phyloP scores from a whole-genome alignment of 2,329 filamentous ascomycete genomes.

The Curvularia verruculosa region DNA sequence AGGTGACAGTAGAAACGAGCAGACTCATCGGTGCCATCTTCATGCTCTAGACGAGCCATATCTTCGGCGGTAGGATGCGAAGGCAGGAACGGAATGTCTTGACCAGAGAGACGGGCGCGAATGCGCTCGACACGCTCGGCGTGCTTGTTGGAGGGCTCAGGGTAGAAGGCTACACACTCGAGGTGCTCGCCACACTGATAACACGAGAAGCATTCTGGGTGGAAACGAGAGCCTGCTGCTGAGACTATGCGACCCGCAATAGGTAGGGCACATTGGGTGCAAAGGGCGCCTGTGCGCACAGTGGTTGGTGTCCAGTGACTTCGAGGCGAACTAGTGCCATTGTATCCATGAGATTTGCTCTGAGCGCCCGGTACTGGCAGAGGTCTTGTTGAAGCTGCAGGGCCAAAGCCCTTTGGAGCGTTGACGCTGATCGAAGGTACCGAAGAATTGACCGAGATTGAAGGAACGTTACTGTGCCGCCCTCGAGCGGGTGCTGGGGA shows the following conservation, averaged over 20 bases:
- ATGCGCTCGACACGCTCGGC: conserved; percentile 76
- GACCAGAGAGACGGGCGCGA: conserved; percentile 61
- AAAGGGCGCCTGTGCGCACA: conserved; percentile 70
- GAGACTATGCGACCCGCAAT: conserved; percentile 92
- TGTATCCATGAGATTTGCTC: conserved; percentile 43
- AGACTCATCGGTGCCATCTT: conserved; percentile 67
- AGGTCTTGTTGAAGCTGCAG: conserved; percentile 51
- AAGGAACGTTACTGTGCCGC: conserved; percentile 27
- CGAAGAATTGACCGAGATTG: conserved; percentile 26
- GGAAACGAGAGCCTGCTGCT: conserved; percentile 81
- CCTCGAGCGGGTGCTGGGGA: conserved; percentile 19
- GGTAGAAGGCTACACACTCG: conserved; percentile 95
- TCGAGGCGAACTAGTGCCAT: conserved; percentile 45
- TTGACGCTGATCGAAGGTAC: conserved; percentile 40
- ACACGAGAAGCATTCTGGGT: conserved; percentile 91
- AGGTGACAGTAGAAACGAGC: conserved; percentile 95
- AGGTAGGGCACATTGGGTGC: conserved; percentile 80
- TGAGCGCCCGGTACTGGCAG: conserved; percentile 56
- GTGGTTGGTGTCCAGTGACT: conserved; percentile 55
- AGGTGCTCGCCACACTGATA: conserved; percentile 84
- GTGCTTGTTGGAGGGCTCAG: conserved; percentile 78
- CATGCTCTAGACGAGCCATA: conserved; percentile 59
- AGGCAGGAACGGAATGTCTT: conserved; percentile 54
- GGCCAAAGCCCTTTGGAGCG: conserved; percentile 27
- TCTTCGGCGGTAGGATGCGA: conserved; percentile 62